Base-by-base conservation (phyloP, 2,329 filamentous ascomycete genomes). In the Colletotrichum lentis region DNA sequence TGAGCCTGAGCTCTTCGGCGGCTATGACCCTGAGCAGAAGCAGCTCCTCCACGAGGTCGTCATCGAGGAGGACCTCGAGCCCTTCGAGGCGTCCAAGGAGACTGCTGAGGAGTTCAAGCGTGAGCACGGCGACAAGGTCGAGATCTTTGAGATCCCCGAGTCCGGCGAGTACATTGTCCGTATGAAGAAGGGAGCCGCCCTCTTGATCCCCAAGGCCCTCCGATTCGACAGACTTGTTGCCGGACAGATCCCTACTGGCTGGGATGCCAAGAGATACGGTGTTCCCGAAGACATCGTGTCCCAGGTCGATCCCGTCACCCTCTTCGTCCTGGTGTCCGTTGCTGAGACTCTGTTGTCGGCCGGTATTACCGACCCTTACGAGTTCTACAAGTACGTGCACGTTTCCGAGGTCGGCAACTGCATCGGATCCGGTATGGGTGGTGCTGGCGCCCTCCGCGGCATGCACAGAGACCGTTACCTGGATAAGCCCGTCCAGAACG, bases 301-400 rank as follows among this genome's bases (percentile, higher is more conserved):
- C 47, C 96, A 99, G 79, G 96, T 99, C 71, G 96, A 99, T 76
- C 96, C 94, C 6, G 95, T 98, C 73, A 97, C 96, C 1, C 86
- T 99, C 56, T 99, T 93, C 77, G 93, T 98, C 37, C 91, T 99
- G 53, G 94, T 98, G 54, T 96, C 93, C 62, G 97, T 94, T 55
- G 93, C 92, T 1, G 96, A 99, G 80, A 90, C 94, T 67, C 90
- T 99, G 8, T 86, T 99, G 59, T 91, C 93, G 37, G 91, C 93
- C 71, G 96, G 96, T 89, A 95, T 99, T 79, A 98, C 96, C 31
- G 96, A 99, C 77, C 96, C 96, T 22, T 99, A 98, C 77, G 96
- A 99, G 82, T 98, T 99, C 83, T 99, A 99, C 88, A 94, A 98
- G 85, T 99, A 99, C 76, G 94, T 99, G 71, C 96, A 99, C 80